Percentiles rank a stretch among this genome's conserved stretches.
Conservation (phyloP, 306 rosid species). For the Castanea mollissima region DNA sequence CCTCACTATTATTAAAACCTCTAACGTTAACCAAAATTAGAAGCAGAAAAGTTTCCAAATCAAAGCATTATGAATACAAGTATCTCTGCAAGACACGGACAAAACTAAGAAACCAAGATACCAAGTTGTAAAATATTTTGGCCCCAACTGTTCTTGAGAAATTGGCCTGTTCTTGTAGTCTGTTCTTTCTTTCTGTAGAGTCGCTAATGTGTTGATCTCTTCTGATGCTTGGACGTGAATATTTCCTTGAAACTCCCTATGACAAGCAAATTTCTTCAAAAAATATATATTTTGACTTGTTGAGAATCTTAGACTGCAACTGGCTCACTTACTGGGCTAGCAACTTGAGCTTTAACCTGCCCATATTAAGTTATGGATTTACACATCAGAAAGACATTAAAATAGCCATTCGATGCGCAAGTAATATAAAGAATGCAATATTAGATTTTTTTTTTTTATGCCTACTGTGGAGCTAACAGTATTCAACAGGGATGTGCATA, state of each 20-base stretch:
- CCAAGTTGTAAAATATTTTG: conserved; percentile 24
- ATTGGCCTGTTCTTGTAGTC: conserved; percentile 18
- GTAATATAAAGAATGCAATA: not conserved
- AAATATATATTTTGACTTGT: conserved; percentile 36
- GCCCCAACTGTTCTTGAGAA: conserved; percentile 23
- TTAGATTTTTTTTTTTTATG: not conserved
- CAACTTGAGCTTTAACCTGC: conserved; percentile 68
- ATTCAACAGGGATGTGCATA: not conserved
- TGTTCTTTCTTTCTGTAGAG: conserved; percentile 29
- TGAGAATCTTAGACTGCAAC: conserved; percentile 72
- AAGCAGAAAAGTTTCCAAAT: conserved; percentile 19
- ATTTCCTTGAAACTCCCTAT: conserved; percentile 48
- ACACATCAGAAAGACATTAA: not conserved
- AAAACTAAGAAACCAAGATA: conserved; percentile 30
- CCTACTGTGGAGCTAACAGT: not conserved
- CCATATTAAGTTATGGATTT: conserved; percentile 3
- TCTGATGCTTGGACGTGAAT: conserved; percentile 31
- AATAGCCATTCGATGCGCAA: not conserved
- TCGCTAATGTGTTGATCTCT: conserved; percentile 26
- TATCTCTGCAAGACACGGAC: conserved; percentile 30
- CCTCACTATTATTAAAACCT: not conserved
- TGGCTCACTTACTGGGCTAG: conserved; percentile 73
- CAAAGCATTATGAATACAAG: conserved; percentile 25
- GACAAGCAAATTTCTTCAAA: conserved; percentile 67
- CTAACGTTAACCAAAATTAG: conserved; percentile 23